Conservation (phyloP, 345 rosid species). For the Ricinus communis region DNA sequence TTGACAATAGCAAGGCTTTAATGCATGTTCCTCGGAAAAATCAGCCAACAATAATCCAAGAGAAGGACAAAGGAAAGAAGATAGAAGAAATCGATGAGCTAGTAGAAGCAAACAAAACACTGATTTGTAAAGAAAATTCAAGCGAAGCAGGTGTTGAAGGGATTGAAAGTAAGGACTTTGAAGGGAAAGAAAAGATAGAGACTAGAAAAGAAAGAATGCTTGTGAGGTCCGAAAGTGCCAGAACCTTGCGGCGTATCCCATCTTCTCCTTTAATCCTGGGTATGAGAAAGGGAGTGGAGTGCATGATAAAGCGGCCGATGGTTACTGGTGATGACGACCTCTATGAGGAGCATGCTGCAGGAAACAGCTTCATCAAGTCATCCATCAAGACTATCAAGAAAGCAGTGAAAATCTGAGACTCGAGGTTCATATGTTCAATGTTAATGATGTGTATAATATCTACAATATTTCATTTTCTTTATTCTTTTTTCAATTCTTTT, state of each 20-base stretch:
- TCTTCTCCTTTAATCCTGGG: slow-evolving; percentile 83
- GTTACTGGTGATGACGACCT: slow-evolving; percentile 57
- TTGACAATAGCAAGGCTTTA: background rate
- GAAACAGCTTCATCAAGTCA: slow-evolving; percentile 71
- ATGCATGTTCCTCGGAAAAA: slow-evolving; percentile 20
- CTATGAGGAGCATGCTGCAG: slow-evolving; percentile 40
- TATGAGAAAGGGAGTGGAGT: slow-evolving; percentile 79
- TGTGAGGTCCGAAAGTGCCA: slow-evolving; percentile 77
- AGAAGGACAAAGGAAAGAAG: slow-evolving; percentile 21
- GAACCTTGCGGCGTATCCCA: slow-evolving; percentile 72
- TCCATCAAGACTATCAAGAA: slow-evolving; percentile 72
- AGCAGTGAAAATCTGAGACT: slow-evolving; percentile 50
- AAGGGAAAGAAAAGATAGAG: slow-evolving; percentile 43
- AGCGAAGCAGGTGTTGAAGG: slow-evolving; percentile 13
- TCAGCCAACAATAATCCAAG: slow-evolving; percentile 15
- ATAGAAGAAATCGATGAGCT: slow-evolving; percentile 24
- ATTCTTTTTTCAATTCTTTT: background rate
- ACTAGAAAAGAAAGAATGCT: slow-evolving; percentile 47
- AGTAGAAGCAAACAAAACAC: slow-evolving; percentile 19
- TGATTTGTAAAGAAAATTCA: background rate
- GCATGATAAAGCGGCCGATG: slow-evolving; percentile 74
- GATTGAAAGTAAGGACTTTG: slow-evolving; percentile 31
- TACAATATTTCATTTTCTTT: background rate
- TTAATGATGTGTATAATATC: slow-evolving; percentile 5
- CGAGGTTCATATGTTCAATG: background rate